These are phyloP conservation scores for Dryas integrifolia DNA, from an alignment of 331 rosid genomes.

Conservation along the genomic window DNA sequence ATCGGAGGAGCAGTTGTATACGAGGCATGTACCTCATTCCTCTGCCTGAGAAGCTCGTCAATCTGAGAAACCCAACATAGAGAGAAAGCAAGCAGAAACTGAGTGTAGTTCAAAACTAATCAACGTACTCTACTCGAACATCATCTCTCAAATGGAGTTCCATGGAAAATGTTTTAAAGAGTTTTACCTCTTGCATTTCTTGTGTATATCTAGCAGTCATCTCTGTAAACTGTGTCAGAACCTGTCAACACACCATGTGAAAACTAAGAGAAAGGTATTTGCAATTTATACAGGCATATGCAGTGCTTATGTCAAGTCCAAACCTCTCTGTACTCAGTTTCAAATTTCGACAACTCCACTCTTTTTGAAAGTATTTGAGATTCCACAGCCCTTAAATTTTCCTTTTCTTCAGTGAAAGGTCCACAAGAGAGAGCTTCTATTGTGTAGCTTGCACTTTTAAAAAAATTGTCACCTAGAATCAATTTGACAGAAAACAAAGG, in stretches of 20 bases:
- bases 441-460: constrained; percentile 89
- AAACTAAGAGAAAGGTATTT: constrained; percentile 11
- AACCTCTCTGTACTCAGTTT: constrained; percentile 95
- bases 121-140: not conserved
- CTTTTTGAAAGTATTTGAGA: constrained; percentile 79
- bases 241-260: constrained; percentile 48
- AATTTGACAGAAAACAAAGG: constrained; percentile 14
- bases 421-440: constrained; percentile 84
- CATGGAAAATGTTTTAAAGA: not conserved
- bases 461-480: constrained; percentile 90
- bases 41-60: constrained; percentile 81
- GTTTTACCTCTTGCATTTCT: constrained; percentile 81
- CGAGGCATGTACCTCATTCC: constrained; percentile 89
- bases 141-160: not conserved
- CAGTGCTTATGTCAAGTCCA: constrained; percentile 21
- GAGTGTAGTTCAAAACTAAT: not conserved
- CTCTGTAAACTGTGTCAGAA: constrained; percentile 86
- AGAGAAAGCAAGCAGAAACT: not conserved
- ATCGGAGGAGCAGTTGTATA: constrained; percentile 67
- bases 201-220: constrained; percentile 94
- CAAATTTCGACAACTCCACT: constrained; percentile 90
- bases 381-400: constrained; percentile 66
- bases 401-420: constrained; percentile 75
- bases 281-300: constrained; percentile 15
- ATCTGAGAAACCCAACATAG: constrained; percentile 48